Evolutionary conservation across 768 basidiomycete species (phyloP).

Genomic region (Myochromella boudieri): DNA sequence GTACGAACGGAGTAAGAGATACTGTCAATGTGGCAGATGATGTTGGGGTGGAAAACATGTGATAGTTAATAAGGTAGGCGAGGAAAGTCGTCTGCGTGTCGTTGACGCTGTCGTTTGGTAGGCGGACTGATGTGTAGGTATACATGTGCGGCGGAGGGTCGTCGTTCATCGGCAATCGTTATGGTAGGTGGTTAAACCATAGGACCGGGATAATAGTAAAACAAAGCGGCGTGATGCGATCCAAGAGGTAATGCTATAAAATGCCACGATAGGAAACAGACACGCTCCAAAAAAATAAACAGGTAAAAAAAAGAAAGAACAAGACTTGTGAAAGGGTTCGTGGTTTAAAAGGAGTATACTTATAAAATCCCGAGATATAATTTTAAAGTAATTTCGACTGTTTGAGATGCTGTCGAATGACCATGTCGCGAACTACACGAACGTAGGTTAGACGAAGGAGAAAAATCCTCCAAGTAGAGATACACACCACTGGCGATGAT

Average conservation of each 20-base stretch:
- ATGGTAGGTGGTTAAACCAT: background rate
- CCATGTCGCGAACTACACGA: slow-evolving; percentile 72
- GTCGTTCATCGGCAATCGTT: background rate
- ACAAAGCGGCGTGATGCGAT: background rate
- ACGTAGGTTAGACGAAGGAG: slow-evolving; percentile 2
- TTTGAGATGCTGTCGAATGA: slow-evolving; percentile 74
- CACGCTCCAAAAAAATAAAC: no score
- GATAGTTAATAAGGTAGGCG: background rate
- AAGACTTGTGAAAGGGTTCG: no score
- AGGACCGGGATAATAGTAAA: no score
- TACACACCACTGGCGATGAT: slow-evolving; percentile 49
- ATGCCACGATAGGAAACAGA: background rate
- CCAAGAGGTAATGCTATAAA: slow-evolving; percentile 1
- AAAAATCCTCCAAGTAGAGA: background rate
- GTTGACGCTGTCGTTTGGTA: background rate
- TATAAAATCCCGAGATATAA: no score
- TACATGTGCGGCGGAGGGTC: background rate
- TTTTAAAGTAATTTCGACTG: slow-evolving; percentile 66
- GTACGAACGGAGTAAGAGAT: background rate
- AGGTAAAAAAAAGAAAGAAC: no score
- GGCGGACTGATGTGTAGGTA: background rate
- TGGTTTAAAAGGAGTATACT: no score
- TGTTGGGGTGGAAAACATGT: background rate
- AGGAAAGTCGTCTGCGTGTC: background rate
- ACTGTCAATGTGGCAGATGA: background rate